These are phyloP conservation scores for Bipolaris sorokiniana DNA, from an alignment of 2,329 filamentous ascomycete genomes.

Conservation along the genomic window DNA sequence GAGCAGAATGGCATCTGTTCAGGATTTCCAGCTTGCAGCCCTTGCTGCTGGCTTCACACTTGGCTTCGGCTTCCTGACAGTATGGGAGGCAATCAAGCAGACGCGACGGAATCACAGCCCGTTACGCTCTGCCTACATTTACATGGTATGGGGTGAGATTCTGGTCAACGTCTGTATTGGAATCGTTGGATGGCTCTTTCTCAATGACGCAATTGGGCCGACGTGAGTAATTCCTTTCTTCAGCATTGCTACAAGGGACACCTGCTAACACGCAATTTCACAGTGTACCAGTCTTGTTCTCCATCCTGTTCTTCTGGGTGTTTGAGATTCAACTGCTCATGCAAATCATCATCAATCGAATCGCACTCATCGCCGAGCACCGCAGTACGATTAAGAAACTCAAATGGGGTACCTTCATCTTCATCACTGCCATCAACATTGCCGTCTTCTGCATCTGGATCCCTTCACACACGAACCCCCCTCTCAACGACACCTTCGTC, in stretches of 20 bases:
- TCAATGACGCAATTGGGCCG: conserved; percentile 38
- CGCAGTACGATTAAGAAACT: conserved; percentile 48
- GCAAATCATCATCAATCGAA: conserved; percentile 64
- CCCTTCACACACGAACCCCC: conserved; percentile 51
- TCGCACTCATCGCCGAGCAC: conserved; percentile 57
- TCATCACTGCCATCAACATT: conserved; percentile 60
- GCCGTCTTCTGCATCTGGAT: conserved; percentile 63
- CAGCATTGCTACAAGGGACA: background rate
- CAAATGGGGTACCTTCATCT: conserved; percentile 55
- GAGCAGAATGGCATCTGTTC: conserved; percentile 25
- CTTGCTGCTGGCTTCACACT: conserved; percentile 45
- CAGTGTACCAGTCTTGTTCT: conserved; percentile 42
- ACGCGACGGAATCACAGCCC: conserved; percentile 45
- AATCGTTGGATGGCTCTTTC: conserved; percentile 42
- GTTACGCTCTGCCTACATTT: conserved; percentile 42
- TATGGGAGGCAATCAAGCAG: conserved; percentile 46
- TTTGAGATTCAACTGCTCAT: conserved; percentile 57
- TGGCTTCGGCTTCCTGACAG: conserved; percentile 44
- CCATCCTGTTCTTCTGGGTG: conserved; percentile 43
- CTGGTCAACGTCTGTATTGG: conserved; percentile 38
- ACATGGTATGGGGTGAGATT: conserved; percentile 47
- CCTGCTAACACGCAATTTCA: conserved; percentile 1
- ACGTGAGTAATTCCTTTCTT: conserved; percentile 24
- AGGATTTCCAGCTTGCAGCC: conserved; percentile 41
- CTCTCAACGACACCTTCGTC: conserved; percentile 49